Percentiles rank a stretch among this genome's conserved stretches.
Conservation (phyloP, 2,329 filamentous ascomycete genomes). For the Pestalotiopsis sp. region DNA sequence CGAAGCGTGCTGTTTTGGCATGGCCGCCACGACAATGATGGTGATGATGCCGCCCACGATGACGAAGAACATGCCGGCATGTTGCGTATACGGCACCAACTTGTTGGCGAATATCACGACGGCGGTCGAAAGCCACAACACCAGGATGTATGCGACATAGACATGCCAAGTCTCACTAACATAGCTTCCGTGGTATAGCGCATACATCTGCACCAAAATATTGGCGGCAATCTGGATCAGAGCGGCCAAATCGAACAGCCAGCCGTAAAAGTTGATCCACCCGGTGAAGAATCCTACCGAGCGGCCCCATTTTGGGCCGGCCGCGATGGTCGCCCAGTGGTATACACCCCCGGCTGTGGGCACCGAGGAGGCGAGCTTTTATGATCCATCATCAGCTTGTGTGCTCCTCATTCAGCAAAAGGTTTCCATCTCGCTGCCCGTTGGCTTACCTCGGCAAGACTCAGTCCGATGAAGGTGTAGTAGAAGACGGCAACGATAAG, state of each 20-base stretch:
- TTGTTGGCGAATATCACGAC: slow-evolving; percentile 61
- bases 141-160: slow-evolving; percentile 59
- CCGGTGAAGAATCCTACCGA: slow-evolving; percentile 49
- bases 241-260: slow-evolving; percentile 64
- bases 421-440: not conserved
- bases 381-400: slow-evolving; percentile 14
- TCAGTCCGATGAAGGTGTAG: slow-evolving; percentile 44
- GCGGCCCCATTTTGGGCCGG: slow-evolving; percentile 56
- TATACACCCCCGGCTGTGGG: slow-evolving; percentile 63
- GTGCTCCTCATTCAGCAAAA: slow-evolving; percentile 28
- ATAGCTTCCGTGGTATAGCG: slow-evolving; percentile 58
- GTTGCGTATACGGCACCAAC: slow-evolving; percentile 54
- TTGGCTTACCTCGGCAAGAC: slow-evolving; percentile 35
- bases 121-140: slow-evolving; percentile 54
- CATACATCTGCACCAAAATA: slow-evolving; percentile 63
- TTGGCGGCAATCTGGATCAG: slow-evolving; percentile 62
- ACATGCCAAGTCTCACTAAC: slow-evolving; percentile 57
- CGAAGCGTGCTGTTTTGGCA: slow-evolving; percentile 54
- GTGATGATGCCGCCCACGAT: slow-evolving; percentile 53
- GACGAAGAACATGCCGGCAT: slow-evolving; percentile 57
- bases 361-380: slow-evolving; percentile 61
- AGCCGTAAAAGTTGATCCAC: slow-evolving; percentile 59
- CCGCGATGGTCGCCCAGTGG: slow-evolving; percentile 63
- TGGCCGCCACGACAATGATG: slow-evolving; percentile 53
- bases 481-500: slow-evolving; percentile 45